phyloP scores from a whole-genome alignment of 2,329 filamentous ascomycete genomes.

The Aureobasidium zeae region DNA sequence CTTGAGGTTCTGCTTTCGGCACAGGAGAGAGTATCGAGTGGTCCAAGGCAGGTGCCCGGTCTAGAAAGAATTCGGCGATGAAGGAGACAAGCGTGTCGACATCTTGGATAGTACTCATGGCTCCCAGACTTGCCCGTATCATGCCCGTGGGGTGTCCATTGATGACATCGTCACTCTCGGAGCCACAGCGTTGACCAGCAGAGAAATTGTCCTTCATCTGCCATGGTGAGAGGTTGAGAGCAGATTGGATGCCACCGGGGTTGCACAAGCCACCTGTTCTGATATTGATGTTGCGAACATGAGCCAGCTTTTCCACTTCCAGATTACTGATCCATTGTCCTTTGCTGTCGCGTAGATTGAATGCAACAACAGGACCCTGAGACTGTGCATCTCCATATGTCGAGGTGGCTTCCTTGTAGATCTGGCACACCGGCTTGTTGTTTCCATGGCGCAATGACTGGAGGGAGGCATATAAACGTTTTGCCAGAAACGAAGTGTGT shows the following conservation, averaged over 20 bases:
- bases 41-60: constrained; percentile 14
- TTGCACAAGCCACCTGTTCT: constrained; percentile 88
- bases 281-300: constrained; percentile 69
- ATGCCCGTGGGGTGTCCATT: constrained; percentile 81
- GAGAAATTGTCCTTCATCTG: constrained; percentile 81
- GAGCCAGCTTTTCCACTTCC: constrained; percentile 81
- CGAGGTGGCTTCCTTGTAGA: constrained; percentile 46
- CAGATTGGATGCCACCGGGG: constrained; percentile 70
- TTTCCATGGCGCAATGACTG: constrained; percentile 58
- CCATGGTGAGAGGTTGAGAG: constrained; percentile 64
- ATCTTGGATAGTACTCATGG: constrained; percentile 75
- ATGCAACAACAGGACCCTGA: constrained; percentile 69
- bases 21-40: background rate
- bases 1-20: background rate
- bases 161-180: constrained; percentile 74
- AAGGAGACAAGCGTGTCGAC: constrained; percentile 55
- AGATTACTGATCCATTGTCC: constrained; percentile 70
- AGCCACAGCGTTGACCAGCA: constrained; percentile 73
- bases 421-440: constrained; percentile 51
- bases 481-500: constrained; percentile 60
- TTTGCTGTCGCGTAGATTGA: constrained; percentile 63
- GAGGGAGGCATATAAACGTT: constrained; percentile 51
- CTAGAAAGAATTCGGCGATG: constrained; percentile 28
- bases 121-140: constrained; percentile 75
- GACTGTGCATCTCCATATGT: constrained; percentile 35